These are phyloP conservation scores for Fagopyrum esculentum DNA, from an alignment of 148 eudicot genomes.

Conservation along the genomic window DNA sequence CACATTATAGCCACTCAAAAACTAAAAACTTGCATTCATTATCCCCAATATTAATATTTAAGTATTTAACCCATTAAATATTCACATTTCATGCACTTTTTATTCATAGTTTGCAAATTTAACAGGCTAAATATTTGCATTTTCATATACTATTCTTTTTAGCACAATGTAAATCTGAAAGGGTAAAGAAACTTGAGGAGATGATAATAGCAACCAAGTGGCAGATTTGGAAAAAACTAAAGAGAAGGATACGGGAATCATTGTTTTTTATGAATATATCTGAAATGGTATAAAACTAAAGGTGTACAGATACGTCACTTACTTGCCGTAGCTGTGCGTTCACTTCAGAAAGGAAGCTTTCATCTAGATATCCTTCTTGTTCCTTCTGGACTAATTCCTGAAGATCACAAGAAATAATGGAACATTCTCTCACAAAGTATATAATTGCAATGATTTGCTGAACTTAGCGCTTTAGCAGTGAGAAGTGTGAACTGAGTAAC, in stretches of 20 bases:
- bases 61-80: too few relatives aligned
- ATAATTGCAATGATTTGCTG: background rate
- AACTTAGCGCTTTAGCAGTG: background rate
- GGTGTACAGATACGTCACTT: conserved; percentile 20
- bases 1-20: too few relatives aligned
- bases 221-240: too few relatives aligned
- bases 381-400: conserved; percentile 84
- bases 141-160: too few relatives aligned
- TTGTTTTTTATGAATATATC: background rate
- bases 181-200: background rate
- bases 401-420: conserved; percentile 9
- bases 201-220: background rate
- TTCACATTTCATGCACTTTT: too few relatives aligned
- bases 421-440: background rate
- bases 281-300: conserved; percentile 1
- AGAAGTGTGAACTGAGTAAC: background rate
- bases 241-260: too few relatives aligned
- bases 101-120: too few relatives aligned
- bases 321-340: conserved; percentile 95
- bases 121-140: too few relatives aligned
- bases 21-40: too few relatives aligned
- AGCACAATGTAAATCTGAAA: background rate
- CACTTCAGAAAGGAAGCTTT: conserved; percentile 94
- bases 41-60: too few relatives aligned
- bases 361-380: conserved; percentile 88